These are phyloP conservation scores for Podospora pseudopauciseta DNA, from an alignment of 495 filamentous ascomycete species.

Conservation along the genomic window DNA sequence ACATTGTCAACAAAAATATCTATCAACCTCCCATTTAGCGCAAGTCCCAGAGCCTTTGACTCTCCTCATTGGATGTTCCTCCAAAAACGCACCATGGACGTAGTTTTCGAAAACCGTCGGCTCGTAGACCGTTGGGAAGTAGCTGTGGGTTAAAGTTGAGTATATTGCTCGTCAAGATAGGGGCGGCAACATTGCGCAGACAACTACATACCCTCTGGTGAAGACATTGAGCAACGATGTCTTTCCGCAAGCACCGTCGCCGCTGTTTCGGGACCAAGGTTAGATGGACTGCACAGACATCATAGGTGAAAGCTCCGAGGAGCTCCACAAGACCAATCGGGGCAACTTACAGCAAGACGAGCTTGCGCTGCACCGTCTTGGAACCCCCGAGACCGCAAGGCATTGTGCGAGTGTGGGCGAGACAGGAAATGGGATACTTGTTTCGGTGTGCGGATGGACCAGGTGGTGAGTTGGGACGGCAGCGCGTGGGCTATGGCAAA, in stretches of 20 bases:
- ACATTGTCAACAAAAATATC: slow-evolving; percentile 97
- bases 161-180: slow-evolving; percentile 3
- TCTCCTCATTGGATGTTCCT: neutral
- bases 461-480: neutral
- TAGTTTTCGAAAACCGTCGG: slow-evolving; percentile 99
- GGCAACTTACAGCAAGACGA: slow-evolving; percentile 82
- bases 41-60: neutral
- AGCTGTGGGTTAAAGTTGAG: slow-evolving; percentile 48
- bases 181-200: neutral
- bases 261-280: slow-evolving; percentile 51
- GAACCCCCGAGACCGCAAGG: slow-evolving; percentile 58
- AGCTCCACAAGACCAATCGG: neutral
- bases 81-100: slow-evolving; percentile 74
- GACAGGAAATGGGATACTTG: neutral
- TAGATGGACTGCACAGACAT: slow-evolving; percentile 6
- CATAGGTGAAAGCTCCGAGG: slow-evolving; percentile 4
- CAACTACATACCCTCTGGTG: slow-evolving; percentile 74
- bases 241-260: slow-evolving; percentile 97
- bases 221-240: slow-evolving; percentile 97
- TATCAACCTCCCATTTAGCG: slow-evolving; percentile 32
- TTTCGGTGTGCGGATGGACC: neutral
- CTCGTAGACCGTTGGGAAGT: slow-evolving; percentile 98
- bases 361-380: slow-evolving; percentile 90
- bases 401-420: slow-evolving; percentile 40
- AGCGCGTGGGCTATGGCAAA: neutral